Conservation (phyloP, 2,329 filamentous ascomycete species). For the Bipolaris oryzae region DNA sequence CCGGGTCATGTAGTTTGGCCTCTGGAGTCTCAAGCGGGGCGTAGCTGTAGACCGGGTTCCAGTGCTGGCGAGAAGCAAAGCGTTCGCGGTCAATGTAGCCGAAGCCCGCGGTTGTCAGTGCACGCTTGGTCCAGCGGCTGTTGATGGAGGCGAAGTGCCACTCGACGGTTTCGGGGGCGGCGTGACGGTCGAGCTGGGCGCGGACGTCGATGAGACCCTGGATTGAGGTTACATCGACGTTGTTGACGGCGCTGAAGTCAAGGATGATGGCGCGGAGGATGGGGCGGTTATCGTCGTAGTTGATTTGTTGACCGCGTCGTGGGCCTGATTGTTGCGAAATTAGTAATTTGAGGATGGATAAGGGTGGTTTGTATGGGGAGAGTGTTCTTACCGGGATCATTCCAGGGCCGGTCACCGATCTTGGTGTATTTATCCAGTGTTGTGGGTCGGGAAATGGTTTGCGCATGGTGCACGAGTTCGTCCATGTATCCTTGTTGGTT, state of each 20-base stretch:
- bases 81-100: constrained; percentile 67
- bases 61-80: constrained; percentile 61
- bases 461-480: constrained; percentile 58
- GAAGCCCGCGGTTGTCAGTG: constrained; percentile 84
- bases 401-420: constrained; percentile 80
- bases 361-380: background rate
- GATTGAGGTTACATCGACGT: constrained; percentile 89
- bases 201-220: constrained; percentile 93
- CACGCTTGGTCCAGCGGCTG: constrained; percentile 92
- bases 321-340: constrained; percentile 49
- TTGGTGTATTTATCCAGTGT: constrained; percentile 68
- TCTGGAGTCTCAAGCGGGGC: constrained; percentile 78
- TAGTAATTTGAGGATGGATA: background rate
- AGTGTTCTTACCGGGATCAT: constrained; percentile 70
- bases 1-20: constrained; percentile 62
- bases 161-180: constrained; percentile 79
- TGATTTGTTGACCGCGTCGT: constrained; percentile 58
- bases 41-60: constrained; percentile 95
- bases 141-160: constrained; percentile 96
- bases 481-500: constrained; percentile 91
- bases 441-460: constrained; percentile 73
- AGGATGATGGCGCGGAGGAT: constrained; percentile 88
- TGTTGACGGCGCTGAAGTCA: constrained; percentile 92
- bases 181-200: constrained; percentile 88
- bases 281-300: constrained; percentile 62